A percentile compares a stretch with the other conserved stretches of the same genome.
Evolutionary conservation across 768 basidiomycete species (phyloP).

Genomic region (Mycena sanguinolenta): DNA sequence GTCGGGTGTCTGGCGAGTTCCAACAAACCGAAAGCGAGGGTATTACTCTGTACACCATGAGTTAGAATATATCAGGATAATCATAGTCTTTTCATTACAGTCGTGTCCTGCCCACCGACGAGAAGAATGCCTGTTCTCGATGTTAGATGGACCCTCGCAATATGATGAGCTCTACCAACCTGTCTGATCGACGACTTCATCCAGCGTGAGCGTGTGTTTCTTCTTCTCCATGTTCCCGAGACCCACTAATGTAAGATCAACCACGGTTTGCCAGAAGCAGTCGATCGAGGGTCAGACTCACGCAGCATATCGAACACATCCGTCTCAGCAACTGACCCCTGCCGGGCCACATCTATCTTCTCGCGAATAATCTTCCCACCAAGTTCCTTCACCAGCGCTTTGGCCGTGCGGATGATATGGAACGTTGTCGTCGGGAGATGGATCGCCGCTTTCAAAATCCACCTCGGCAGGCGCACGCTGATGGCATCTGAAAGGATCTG

Average conservation of each 20-base stretch:
- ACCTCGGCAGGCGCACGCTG: not conserved
- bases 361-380: not conserved
- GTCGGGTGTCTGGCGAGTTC: conserved; percentile 25
- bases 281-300: not conserved
- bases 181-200: conserved; percentile 12
- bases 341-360: not conserved
- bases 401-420: not conserved
- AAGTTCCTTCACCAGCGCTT: not conserved
- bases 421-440: not conserved
- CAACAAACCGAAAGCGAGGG: conserved; percentile 20
- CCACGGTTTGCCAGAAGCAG: not conserved
- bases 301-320: conserved; percentile 9
- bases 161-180: not conserved
- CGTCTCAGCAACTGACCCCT: not conserved
- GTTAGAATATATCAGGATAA: not conserved
- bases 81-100: not conserved
- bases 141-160: not conserved
- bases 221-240: not conserved
- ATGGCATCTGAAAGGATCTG: conserved; percentile 4
- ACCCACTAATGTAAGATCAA: not conserved
- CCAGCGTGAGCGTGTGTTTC: conserved; percentile 15
- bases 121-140: not conserved
- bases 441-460: not conserved
- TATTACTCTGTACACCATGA: conserved; percentile 1
- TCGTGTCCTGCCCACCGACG: conserved; percentile 26